Evolutionary conservation across 345 rosid genomes (phyloP).

Genomic region (Syzygium aqueum): DNA sequence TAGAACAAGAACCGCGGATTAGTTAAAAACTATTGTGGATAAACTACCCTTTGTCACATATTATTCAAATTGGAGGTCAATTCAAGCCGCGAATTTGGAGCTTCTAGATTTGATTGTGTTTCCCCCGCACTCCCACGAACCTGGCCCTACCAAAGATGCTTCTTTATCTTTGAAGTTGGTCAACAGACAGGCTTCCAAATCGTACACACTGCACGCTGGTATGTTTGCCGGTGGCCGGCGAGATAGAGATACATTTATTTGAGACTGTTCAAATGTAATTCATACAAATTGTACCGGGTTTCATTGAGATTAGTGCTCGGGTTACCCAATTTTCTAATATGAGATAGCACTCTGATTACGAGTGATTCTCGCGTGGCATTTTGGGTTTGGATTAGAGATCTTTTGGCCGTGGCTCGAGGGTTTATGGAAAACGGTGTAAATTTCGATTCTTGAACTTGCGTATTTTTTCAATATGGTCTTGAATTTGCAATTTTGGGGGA

Average conservation of each 20-base stretch:
- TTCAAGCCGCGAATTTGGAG: neutral
- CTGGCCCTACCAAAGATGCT: neutral
- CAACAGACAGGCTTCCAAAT: neutral
- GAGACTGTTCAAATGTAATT: neutral
- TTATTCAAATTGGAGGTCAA: neutral
- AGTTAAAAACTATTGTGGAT: neutral
- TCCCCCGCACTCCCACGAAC: neutral
- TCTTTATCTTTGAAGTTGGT: neutral
- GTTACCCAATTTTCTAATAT: neutral
- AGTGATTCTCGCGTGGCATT: neutral
- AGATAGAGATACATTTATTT: no score
- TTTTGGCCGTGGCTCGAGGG: neutral
- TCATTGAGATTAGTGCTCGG: fast-evolving
- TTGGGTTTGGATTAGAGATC: neutral
- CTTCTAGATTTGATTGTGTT: neutral
- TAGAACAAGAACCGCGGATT: neutral
- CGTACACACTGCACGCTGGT: neutral
- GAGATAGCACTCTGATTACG: neutral
- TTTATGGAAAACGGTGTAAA: neutral
- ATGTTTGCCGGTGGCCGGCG: neutral
- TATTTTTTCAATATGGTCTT: neutral
- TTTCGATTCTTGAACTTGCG: neutral
- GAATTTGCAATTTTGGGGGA: neutral
- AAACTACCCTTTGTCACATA: neutral
- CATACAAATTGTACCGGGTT: neutral